Percentiles rank a stretch among this genome's conserved stretches.
Evolutionary conservation across 2,329 filamentous ascomycete species (phyloP).

Genomic region (Alternaria alternata): DNA sequence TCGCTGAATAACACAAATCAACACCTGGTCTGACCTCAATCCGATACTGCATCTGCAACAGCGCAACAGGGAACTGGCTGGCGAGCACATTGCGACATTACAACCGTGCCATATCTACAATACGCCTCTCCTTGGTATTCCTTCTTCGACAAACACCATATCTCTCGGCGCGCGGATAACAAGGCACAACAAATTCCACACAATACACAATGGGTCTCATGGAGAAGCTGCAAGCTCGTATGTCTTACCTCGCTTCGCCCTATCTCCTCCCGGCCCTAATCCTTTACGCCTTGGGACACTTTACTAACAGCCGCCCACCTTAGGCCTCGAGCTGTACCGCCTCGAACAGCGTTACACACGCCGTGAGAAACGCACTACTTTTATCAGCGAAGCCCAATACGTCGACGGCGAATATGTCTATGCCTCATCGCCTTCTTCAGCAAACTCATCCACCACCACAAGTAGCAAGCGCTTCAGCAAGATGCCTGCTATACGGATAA

Average conservation of each 20-base stretch:
- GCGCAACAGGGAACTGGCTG: conserved; percentile 31
- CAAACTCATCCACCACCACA: conserved; percentile 38
- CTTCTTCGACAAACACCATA: conserved; percentile 14
- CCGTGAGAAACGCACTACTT: conserved; percentile 87
- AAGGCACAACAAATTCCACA: conserved; percentile 12
- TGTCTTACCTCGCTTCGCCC: conserved; percentile 22
- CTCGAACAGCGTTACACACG: conserved; percentile 95
- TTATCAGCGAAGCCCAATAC: conserved; percentile 88
- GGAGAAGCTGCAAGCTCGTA: conserved; percentile 53
- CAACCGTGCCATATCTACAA: conserved; percentile 27
- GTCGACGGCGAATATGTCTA: conserved; percentile 96
- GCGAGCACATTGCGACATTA: conserved; percentile 16
- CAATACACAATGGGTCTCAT: conserved; percentile 48
- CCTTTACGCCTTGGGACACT: conserved; percentile 3
- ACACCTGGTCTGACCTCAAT: conserved; percentile 8
- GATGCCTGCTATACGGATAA: conserved; percentile 43
- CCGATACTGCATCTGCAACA: conserved; percentile 34
- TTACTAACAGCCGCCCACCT: conserved; percentile 11
- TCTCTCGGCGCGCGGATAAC: conserved; percentile 11
- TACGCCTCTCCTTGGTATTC: conserved; percentile 17
- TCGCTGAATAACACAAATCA: background rate
- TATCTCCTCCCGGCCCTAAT: conserved; percentile 11
- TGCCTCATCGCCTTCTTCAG: conserved; percentile 50
- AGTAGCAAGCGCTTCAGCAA: conserved; percentile 47
- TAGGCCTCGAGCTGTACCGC: conserved; percentile 87